These are phyloP conservation scores for Talaromyces funiculosus DNA, from an alignment of 2,329 filamentous ascomycete genomes.

Conservation along the genomic window DNA sequence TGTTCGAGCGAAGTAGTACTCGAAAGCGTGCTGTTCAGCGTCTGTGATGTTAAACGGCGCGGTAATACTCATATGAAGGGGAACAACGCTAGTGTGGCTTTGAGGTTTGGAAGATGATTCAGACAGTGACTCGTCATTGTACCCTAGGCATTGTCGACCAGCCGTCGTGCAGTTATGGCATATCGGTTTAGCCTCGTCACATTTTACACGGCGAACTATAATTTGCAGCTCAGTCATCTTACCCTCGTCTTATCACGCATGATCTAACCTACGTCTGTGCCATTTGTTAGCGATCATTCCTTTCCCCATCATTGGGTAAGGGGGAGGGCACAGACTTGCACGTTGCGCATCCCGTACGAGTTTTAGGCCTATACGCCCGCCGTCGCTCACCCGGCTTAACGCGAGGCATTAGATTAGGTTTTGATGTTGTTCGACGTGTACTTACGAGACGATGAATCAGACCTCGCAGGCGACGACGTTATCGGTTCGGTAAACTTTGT, in stretches of 20 bases:
- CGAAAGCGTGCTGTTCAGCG: slow-evolving; percentile 3
- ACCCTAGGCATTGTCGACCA: slow-evolving; percentile 1
- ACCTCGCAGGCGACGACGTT: not conserved
- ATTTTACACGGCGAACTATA: slow-evolving; percentile 8
- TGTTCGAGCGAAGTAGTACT: slow-evolving; percentile 3
- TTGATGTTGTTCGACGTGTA: not conserved
- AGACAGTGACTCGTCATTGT: not conserved
- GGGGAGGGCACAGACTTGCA: slow-evolving; percentile 3
- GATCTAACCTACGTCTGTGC: not conserved
- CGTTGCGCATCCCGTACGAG: slow-evolving; percentile 7
- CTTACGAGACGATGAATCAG: not conserved
- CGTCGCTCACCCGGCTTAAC: slow-evolving; percentile 9
- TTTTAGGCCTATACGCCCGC: slow-evolving; percentile 7
- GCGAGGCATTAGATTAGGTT: not conserved
- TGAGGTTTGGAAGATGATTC: not conserved
- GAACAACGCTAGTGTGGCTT: not conserved
- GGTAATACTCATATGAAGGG: not conserved
- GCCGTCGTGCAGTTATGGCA: not conserved
- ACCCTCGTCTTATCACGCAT: not conserved
- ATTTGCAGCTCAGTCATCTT: not conserved
- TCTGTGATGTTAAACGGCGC: not conserved
- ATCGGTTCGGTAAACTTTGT: not conserved
- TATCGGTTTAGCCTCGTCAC: slow-evolving; percentile 4
- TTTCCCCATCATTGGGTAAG: not conserved
- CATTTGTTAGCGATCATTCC: not conserved